phyloP scores from a whole-genome alignment of 352 stramenopile genomes.

The Phytopythium montanum region DNA sequence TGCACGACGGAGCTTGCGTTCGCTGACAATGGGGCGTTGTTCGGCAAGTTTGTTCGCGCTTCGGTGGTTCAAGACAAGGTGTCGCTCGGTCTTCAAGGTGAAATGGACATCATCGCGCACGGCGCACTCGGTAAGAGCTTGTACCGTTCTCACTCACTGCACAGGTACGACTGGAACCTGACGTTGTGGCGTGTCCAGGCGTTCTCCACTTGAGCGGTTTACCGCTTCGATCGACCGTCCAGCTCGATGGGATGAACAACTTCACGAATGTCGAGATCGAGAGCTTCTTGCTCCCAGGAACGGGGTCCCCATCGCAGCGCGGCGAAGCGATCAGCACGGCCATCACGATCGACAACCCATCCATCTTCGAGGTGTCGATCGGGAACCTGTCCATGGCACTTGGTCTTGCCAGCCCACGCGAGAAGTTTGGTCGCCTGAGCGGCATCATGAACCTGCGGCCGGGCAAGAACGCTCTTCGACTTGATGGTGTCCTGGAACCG shows the following conservation, averaged over 20 bases:
- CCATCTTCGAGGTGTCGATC: conserved; percentile 63
- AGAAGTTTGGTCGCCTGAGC: conserved; percentile 44
- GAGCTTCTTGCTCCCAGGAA: conserved; percentile 53
- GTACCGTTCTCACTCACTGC: not conserved
- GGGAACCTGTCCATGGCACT: conserved; percentile 57
- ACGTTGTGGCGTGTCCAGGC: conserved; percentile 22
- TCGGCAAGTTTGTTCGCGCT: conserved; percentile 66
- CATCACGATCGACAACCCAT: conserved; percentile 71
- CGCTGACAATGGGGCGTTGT: conserved; percentile 33
- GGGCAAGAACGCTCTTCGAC: conserved; percentile 41
- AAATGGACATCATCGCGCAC: conserved; percentile 54
- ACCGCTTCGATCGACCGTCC: conserved; percentile 38
- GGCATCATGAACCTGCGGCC: conserved; percentile 55
- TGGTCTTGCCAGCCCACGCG: conserved; percentile 21
- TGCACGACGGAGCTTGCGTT: conserved; percentile 49
- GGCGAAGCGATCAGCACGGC: conserved; percentile 52
- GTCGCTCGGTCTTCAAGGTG: conserved; percentile 41
- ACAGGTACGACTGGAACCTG: not conserved
- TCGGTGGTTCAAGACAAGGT: conserved; percentile 52
- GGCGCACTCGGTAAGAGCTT: conserved; percentile 52
- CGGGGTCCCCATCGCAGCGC: conserved; percentile 20
- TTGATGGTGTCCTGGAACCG: conserved; percentile 50
- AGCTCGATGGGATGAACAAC: conserved; percentile 58
- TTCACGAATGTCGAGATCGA: conserved; percentile 59
- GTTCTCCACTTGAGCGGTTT: conserved; percentile 41